Percentiles rank a stretch among this genome's conserved stretches.
phyloP scores from a whole-genome alignment of 2,329 filamentous ascomycete species.

The Sphaceloma murrayae region DNA sequence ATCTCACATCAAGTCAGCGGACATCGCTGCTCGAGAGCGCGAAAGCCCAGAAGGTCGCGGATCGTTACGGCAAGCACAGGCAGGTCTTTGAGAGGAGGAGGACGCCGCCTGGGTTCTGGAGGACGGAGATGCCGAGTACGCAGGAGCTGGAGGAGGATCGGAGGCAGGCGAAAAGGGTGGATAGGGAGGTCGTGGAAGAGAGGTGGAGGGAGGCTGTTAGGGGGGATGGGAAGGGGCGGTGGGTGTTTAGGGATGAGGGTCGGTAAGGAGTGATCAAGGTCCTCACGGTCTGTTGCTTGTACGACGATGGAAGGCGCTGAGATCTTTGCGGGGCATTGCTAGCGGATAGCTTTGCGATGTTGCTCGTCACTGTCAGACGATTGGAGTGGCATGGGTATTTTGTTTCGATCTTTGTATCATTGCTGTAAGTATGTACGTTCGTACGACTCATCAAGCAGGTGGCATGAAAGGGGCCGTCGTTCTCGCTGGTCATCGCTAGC shows the following conservation, averaged over 20 bases:
- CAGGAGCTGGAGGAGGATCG: conserved; percentile 64
- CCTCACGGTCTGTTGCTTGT: no score
- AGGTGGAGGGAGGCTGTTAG: conserved; percentile 75
- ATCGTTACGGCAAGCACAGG: conserved; percentile 67
- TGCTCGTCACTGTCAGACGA: not conserved
- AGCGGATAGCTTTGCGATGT: no score
- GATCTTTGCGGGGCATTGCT: no score
- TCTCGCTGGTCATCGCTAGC: not conserved
- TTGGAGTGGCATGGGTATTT: not conserved
- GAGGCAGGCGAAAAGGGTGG: conserved; percentile 53
- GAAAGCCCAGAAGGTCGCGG: conserved; percentile 61
- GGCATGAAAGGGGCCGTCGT: not conserved
- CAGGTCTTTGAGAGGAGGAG: conserved; percentile 60
- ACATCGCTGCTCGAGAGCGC: conserved; percentile 61
- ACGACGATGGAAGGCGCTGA: not conserved
- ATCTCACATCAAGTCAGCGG: conserved; percentile 33
- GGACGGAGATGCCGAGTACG: conserved; percentile 77
- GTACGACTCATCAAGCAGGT: not conserved
- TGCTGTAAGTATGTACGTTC: conserved; percentile 1
- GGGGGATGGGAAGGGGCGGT: conserved; percentile 62
- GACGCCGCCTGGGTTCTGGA: conserved; percentile 84
- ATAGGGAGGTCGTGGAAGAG: conserved; percentile 57
- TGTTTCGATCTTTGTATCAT: not conserved
- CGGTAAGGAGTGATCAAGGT: no score
- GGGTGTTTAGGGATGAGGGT: conserved; percentile 75